A percentile compares a stretch with the other conserved stretches of the same genome.
Evolutionary conservation across 2,329 filamentous ascomycete species (phyloP).

Genomic region (Paramyrothecium roridum): DNA sequence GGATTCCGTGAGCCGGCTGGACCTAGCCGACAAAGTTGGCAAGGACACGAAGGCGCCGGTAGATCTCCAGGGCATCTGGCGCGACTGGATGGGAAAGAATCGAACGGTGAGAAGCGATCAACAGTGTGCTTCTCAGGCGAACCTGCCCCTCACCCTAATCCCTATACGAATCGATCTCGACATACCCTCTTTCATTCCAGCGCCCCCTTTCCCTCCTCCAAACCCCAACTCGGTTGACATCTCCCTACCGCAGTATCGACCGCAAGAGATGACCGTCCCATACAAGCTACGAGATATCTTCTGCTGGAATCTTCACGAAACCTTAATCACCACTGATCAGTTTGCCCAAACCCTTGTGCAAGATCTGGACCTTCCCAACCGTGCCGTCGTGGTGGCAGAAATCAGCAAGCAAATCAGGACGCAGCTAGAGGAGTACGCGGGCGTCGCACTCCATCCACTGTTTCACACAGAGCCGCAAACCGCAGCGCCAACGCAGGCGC

Average conservation of each 20-base stretch:
- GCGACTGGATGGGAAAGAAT: constrained; percentile 89
- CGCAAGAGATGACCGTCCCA: constrained; percentile 74
- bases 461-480: constrained; percentile 63
- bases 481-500: constrained; percentile 8
- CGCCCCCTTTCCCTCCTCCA: constrained; percentile 61
- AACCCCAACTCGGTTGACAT: constrained; percentile 65
- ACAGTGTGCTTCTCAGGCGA: constrained; percentile 63
- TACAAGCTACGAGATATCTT: constrained; percentile 95
- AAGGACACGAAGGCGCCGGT: constrained; percentile 80
- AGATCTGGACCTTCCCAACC: constrained; percentile 85
- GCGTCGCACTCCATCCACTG: constrained; percentile 87
- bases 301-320: constrained; percentile 95
- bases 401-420: constrained; percentile 94
- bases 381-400: constrained; percentile 65
- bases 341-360: constrained; percentile 90
- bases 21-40: constrained; percentile 72
- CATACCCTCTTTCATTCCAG: constrained; percentile 72
- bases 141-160: constrained; percentile 83
- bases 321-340: constrained; percentile 88
- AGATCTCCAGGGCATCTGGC: constrained; percentile 84
- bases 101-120: constrained; percentile 52
- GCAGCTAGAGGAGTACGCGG: constrained; percentile 93
- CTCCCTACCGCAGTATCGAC: constrained; percentile 72
- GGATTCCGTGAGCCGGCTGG: constrained; percentile 60
- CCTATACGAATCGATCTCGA: constrained; percentile 97